Evolutionary conservation across 495 filamentous ascomycete genomes (phyloP), one percentile per base, ranked within the genome.

Genomic region (Sordaria brevicollis): DNA sequence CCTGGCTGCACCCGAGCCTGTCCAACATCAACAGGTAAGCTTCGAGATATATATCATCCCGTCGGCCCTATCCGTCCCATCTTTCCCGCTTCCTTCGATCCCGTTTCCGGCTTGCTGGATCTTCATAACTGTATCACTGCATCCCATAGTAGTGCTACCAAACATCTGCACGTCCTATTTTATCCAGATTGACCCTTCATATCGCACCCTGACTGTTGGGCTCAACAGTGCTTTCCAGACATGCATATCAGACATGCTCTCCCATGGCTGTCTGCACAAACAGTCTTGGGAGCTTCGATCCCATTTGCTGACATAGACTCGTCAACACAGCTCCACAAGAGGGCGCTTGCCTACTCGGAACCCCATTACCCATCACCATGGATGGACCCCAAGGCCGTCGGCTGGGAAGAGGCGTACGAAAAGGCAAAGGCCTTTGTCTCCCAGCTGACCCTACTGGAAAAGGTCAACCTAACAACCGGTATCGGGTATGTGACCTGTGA

Each of bases 381-480:
- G 91, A 88, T 87, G 81, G 84, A 87, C 72, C 84, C 85, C 66
- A 86, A 88, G 35, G 85, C 89, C 7, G 88, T 85, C 57, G 90
- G 88, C 37, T 97, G 93, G 93, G 84, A 86, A 41, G 89, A 90
- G 5, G 92, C 93, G 11, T 93, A 96, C 76, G 79, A 77, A 37
- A 90, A 92, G 73, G 93, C 93, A 5, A 87, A 86, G 71, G 85
- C 82, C 0, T 94, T 96, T 71, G 93, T 97, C 39, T 90, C 89
- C 7, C 87, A 92, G 79, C 81, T 97, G 77, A 97, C 93, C 0
- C 80, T 97, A 69, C 80, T 89, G 11, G 93, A 97, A 83, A 97
- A 97, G 83, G 91, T 97, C 77, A 97, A 97, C 75, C 74, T 97
- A 70, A 96, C 93, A 2, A 96, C 92, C 10, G 93, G 93, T 78